These are phyloP conservation scores for Tripterygium wilfordii DNA, from an alignment of 177 flowering plant genomes.

Conservation along the genomic window DNA sequence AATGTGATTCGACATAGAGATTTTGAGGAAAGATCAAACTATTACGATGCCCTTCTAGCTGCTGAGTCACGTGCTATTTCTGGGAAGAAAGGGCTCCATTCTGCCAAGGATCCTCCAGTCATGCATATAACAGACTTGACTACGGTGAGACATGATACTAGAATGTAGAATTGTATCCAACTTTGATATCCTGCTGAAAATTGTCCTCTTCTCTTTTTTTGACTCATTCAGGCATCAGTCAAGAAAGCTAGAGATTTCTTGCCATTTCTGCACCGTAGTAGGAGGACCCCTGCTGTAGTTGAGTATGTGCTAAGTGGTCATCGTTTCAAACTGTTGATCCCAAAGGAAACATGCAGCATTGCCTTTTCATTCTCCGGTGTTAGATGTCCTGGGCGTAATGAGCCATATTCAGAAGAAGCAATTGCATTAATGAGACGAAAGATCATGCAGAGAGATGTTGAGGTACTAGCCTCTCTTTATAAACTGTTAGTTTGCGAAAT, in stretches of 20 bases:
- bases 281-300: slow-evolving; percentile 79
- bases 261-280: slow-evolving; percentile 78
- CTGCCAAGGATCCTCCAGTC: slow-evolving; percentile 80
- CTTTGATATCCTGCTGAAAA: too few relatives aligned
- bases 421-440: slow-evolving; percentile 93
- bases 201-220: too few relatives aligned
- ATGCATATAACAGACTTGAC: slow-evolving; percentile 77
- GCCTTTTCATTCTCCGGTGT: slow-evolving; percentile 96
- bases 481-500: too few relatives aligned
- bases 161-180: too few relatives aligned
- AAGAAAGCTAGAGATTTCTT: slow-evolving; percentile 90
- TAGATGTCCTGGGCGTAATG: slow-evolving; percentile 90
- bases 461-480: slow-evolving; percentile 44
- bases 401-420: slow-evolving; percentile 92
- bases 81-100: slow-evolving; percentile 84
- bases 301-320: slow-evolving; percentile 98
- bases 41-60: slow-evolving; percentile 81
- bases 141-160: slow-evolving; percentile 65
- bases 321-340: slow-evolving; percentile 83
- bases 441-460: slow-evolving; percentile 96
- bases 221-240: slow-evolving; percentile 50
- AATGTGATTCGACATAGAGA: slow-evolving; percentile 86
- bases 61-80: slow-evolving; percentile 82
- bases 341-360: slow-evolving; percentile 95
- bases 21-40: slow-evolving; percentile 93